Evolutionary conservation across 495 filamentous ascomycete species (phyloP), one percentile per base, ranked within the genome.

Genomic region (Halenospora varia): DNA sequence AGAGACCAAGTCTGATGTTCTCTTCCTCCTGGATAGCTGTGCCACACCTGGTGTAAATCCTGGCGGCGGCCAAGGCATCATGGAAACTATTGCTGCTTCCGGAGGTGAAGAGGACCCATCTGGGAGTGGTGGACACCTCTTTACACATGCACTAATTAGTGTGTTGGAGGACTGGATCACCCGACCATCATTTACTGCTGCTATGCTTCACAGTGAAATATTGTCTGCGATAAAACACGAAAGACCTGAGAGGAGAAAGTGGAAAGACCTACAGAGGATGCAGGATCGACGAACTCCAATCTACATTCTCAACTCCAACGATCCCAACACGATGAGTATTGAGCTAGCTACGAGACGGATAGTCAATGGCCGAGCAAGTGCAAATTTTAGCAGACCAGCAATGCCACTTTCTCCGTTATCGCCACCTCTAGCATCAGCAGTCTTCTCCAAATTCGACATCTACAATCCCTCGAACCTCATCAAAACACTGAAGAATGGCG

Each of bases 11-110:
- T 81, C 76, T 1, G 78, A 82, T 58, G 73, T 78, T 20, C 61
- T 81, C 20, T 79, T 82, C 35, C 70, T 82, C 2, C 66, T 82
- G 4, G 78, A 82, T 59, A 81, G 79, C 49, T 81, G 78, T 52
- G 76, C 74, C 11, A 77, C 77, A 13, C 75, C 77, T 6, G 75
- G 48, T 35, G 11, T 40, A 2, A n/a, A 35, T 3, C 25, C 48
- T 2, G 39, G 35, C 3, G 26, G 47, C n/a, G 74, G 76, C 20
- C 68, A 71, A 55, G 77, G 74, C 60, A 75, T 77, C 54, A 80
- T 73, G 2, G 77, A 80, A 62, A 79, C 77, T 15, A 78, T 80
- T 47, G 78, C 76, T 2, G 77, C 77, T 17, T 80, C 74, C 13
- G 77, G 75, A 39, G 78, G 73, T 74, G 77, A 80, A 56, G 75